Evolutionary conservation across 177 flowering plant species (phyloP), one percentile per base, ranked within the genome.

Genomic region (Vitis hybrid): DNA sequence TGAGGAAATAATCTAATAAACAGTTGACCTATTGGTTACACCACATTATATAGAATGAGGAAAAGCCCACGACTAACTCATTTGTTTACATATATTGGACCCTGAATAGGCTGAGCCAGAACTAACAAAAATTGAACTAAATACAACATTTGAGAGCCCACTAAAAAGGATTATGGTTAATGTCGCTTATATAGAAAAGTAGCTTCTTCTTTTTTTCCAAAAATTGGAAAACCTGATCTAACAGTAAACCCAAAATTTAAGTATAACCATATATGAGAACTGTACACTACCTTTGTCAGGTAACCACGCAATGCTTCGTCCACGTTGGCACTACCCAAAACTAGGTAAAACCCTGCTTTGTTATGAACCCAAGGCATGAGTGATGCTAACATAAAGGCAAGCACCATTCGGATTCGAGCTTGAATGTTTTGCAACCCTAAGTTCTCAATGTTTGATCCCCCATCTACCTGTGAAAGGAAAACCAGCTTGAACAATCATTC

Each of bases 291-390:
- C 97, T 94, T 94, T 66, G 98, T 95, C 65, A 91, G 76, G 79
- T 92, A 89, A 73, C 97, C 97, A 74, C 96, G 92, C 73, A 92
- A 72, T 63, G 81, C 97, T 87, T 92, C 96, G 76, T 92, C 97
- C n/a, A 89, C 97, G 69, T 91, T 92, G 69, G 97, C 89, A 82
- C 97, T 91, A 59, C 97, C 94, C 76, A 92, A 79, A 65, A 92
- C 96, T 69, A 92, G 91, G 80, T 85, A 92, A 79, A 92, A 91
- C 57, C 97, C 97, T 4, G 86, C 72, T 70, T 89, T 92, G 70
- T 70, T 93, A 72, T 93, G 99, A 76, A 91, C 98, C 98, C 99
- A 95, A 19, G 99, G 98, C 86, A 95, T 72, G 40, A 95, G 88
- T 40, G 98, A 95, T 24, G 99, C 98, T 62, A 95, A 80, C 98